Base-by-base conservation (phyloP, 495 filamentous ascomycete genomes). In the Aspergillus diversus region DNA sequence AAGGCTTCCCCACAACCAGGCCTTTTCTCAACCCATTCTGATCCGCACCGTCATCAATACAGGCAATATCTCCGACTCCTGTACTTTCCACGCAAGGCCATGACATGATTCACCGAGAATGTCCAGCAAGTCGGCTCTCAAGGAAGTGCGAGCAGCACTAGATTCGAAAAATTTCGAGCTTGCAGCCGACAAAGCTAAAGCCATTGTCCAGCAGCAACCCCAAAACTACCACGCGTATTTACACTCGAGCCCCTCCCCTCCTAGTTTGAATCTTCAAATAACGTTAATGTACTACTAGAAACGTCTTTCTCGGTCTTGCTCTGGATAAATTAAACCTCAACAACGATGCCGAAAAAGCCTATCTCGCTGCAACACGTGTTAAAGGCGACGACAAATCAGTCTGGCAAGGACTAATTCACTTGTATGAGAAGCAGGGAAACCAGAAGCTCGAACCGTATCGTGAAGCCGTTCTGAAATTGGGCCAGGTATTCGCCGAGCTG, bases 381-480 rank as follows among this genome's bases (percentile, higher is more conserved):
- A 90, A 89, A 59, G 71, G 76, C 11, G 75, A 80, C 16, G 89
- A 91, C 47, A 77, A 82, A 46, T 85, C 92, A 59, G 90, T 90
- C 64, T 98, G 92, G 93, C 90, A 95, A 76, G 95, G 95, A 6
- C 78, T 98, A n/a, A 83, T 95, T 69, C 89, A 85, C 64, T 69
- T 97, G 11, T 97, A 94, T 69, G 91, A 96, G 69, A 88, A 84
- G 61, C 90, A 92, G 69, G 86, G 84, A 5, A 71, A 77, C 31
- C 80, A 80, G 33, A 91, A 89, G 60, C 77, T 97, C 12, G 86
- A 88, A 55, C 79, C 86, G 55, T 96, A 97, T 69, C 88, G 89
- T 58, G 75, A 86, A 34, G 91, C 89, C 8, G 87, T 85, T 4
- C 69, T 94, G 46, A 83, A 82, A 27, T 81, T 97, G 48, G 91